These are phyloP conservation scores for Allium sativum DNA, from an alignment of 106 monocot species.

Conservation along the genomic window DNA sequence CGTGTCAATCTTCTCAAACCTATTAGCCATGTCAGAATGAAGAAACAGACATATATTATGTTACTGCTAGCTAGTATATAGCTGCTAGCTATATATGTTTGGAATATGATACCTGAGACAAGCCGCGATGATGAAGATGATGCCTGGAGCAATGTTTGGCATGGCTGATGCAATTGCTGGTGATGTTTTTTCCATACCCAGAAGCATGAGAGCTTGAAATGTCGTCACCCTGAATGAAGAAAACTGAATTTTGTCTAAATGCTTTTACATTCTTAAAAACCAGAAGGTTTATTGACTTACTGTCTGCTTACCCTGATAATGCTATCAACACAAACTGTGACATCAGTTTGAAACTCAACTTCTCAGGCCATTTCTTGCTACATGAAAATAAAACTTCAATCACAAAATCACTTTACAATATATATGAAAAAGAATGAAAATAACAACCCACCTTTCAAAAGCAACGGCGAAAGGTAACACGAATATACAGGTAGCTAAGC, in stretches of 20 bases:
- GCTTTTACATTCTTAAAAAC: background rate
- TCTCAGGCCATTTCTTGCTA: conserved; percentile 56
- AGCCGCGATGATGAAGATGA: conserved; percentile 54
- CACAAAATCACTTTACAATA: background rate
- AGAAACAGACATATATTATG: background rate
- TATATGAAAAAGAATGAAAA: background rate
- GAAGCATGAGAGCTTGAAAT: conserved; percentile 43
- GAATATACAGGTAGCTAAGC: conserved; percentile 30
- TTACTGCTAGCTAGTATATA: too few relatives aligned
- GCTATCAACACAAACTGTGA: conserved; percentile 37
- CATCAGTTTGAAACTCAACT: conserved; percentile 23
- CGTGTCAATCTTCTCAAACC: conserved; percentile 64
- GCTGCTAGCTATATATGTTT: background rate
- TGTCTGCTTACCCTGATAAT: conserved; percentile 37
- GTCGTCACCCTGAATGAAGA: conserved; percentile 33
- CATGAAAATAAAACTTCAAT: background rate
- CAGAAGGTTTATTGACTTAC: background rate
- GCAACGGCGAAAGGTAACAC: conserved; percentile 42
- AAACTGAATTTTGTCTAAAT: background rate
- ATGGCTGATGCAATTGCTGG: conserved; percentile 62
- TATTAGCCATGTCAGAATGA: background rate
- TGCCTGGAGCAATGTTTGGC: conserved; percentile 65
- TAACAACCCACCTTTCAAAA: conserved; percentile 30
- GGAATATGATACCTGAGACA: conserved; percentile 31
- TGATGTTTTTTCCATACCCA: conserved; percentile 50